Evolutionary conservation across 164 flowering plant genomes (phyloP).

Genomic region (Akebia trifoliata): DNA sequence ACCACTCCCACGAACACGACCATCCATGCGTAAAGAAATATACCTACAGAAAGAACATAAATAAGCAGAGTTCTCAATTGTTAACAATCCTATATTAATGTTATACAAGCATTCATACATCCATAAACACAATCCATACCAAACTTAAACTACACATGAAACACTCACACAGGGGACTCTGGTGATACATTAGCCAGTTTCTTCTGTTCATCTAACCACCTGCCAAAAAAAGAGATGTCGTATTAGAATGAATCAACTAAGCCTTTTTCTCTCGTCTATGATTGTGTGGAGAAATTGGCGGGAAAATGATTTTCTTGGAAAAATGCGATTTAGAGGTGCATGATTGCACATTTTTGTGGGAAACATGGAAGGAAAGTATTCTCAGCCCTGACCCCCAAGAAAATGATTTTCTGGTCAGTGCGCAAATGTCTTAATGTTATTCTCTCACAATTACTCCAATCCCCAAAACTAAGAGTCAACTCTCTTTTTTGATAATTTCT

Average conservation of each 20-base stretch:
- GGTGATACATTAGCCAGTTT: slow-evolving; percentile 68
- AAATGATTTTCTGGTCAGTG: too few species aligned
- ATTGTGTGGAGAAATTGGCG: too few species aligned
- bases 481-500: too few species aligned
- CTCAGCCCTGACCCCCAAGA: too few species aligned
- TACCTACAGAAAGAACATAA: slow-evolving; percentile 42
- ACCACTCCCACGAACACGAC: slow-evolving; percentile 97
- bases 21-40: slow-evolving; percentile 90
- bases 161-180: slow-evolving; percentile 90
- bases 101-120: background rate
- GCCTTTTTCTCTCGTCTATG: background rate
- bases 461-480: too few species aligned
- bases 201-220: slow-evolving; percentile 97
- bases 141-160: background rate
- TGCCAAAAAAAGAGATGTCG: slow-evolving; percentile 20
- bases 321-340: too few species aligned
- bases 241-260: background rate
- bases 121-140: background rate
- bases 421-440: too few species aligned
- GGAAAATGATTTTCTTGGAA: too few species aligned
- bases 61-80: slow-evolving; percentile 1
- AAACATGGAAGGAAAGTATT: too few species aligned
- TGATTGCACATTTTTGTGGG: too few species aligned
- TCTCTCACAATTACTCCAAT: too few species aligned
- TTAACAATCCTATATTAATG: background rate